Conservation (phyloP, 495 filamentous ascomycete genomes). For the Trichoderma orchidacearum region DNA sequence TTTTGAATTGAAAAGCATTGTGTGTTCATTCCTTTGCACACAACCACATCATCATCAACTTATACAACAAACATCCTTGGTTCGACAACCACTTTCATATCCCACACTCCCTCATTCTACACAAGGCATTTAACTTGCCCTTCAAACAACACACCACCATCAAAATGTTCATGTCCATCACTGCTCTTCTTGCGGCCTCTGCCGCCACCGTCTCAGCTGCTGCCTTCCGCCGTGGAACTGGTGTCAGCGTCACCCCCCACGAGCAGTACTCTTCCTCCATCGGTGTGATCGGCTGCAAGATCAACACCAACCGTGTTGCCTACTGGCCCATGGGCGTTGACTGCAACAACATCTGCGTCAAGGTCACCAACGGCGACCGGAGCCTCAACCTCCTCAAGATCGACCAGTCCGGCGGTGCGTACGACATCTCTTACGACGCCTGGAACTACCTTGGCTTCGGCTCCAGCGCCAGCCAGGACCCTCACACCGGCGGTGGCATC, state of each 20-base stretch:
- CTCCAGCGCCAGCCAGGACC: constrained; percentile 5
- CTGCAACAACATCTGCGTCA: constrained; percentile 18
- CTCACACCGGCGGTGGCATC: constrained; percentile 10
- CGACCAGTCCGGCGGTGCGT: constrained; percentile 13
- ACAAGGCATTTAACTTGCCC: background rate
- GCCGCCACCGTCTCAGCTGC: background rate
- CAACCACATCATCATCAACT: background rate
- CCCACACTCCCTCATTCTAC: background rate
- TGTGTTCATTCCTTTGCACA: background rate
- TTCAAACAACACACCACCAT: background rate
- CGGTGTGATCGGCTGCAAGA: constrained; percentile 20
- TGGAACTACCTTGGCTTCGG: constrained; percentile 18
- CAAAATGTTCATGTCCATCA: constrained; percentile 2
- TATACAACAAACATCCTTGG: background rate
- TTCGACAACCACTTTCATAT: background rate
- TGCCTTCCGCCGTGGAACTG: constrained; percentile 4
- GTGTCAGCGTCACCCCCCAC: constrained; percentile 13
- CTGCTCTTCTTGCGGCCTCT: constrained; percentile 1
- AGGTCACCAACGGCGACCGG: constrained; percentile 13
- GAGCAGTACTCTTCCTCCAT: constrained; percentile 15
- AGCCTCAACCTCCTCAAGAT: constrained; percentile 12
- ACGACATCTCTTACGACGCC: constrained; percentile 20
- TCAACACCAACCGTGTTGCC: constrained; percentile 18
- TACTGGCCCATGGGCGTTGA: constrained; percentile 14
- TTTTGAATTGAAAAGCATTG: background rate